Evolutionary conservation across 129 eudicot genomes (phyloP), one percentile per base, ranked within the genome.

Genomic region (Helianthus tuberosus): DNA sequence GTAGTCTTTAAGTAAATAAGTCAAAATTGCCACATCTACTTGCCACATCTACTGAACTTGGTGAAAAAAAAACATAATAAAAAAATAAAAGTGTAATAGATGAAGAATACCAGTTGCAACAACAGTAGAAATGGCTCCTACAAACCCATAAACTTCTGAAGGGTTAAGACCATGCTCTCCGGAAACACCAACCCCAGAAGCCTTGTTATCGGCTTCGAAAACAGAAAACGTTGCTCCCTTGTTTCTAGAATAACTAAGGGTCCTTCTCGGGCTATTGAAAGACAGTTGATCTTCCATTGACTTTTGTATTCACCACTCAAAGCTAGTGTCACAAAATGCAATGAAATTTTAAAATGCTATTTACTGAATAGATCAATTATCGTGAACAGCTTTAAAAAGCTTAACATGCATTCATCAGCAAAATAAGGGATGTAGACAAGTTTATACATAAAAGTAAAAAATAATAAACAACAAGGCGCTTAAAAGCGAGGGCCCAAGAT

Each of bases 61-160:
- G 36, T 13, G 51, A 64, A 17, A 62, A 35, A n/a, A n/a, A 55
- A 11, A 11, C 7, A 13, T 6, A 8, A 36, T 11, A 12, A 27
- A 8, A 11, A 0, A 70, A 7, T 5, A 54, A 1, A 36, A 41
- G 27, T 3, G 54, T 59, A 76, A 52, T 9, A 25, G 63, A 77
- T 13, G 14, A 61, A 69, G 20, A 59, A 23, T 32, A 94, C 98
- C 96, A 69, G 96, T 84, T 65, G 88, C 86, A 68, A 90, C 96
- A 78, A 85, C 89, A 44, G 93, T 90, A 20, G 98, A 84, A 67
- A 94, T 90, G 58, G 93, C 89, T 23, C 98, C 98, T 32, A 90
- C 98, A 75, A 94, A 94, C 1, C 98, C 98, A 50, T 94, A 94
- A 66, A 94, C 98, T 85, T 94, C 98, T 1, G 91, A 85, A 41